Evolutionary conservation across 495 filamentous ascomycete species (phyloP), one percentile per base, ranked within the genome.

Genomic region (Annulohypoxylon bovei): DNA sequence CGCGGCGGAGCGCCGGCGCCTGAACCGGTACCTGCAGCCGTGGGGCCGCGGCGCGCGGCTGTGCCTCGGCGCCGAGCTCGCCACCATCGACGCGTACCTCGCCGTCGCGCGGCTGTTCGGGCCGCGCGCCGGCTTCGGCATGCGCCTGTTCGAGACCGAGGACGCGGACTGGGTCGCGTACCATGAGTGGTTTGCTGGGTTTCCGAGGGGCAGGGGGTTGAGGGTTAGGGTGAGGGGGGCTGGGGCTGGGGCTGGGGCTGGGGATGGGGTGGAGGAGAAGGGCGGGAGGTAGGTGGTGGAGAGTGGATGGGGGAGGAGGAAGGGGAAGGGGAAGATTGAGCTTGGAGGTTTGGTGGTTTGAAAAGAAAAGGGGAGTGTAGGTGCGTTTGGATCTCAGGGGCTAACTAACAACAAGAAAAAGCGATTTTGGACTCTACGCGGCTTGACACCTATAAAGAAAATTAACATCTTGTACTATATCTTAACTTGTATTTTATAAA

Each of bases 21-120:
- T 77, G 8, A 76, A 81, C n/a, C 75, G 74, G 62, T 81, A 80
- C 59, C 71, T 86, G n/a, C 72, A 84, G 14, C 74, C 84, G 2
- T 84, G 83, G 53, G 75, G 76, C 0, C 84, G 83, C 22, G 86
- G 86, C 0, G 76, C 57, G 6, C 62, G 83, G 28, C 68, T 68
- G 6, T 88, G 86, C 63, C 37, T 82, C 5, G 86, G 85, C 16
- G 81, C 78, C 62, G 82, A 81, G 44, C 74, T 88, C 25, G 85
- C 81, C 0, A 81, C 80, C 35, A 79, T 79, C 8, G 84, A 87
- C 64, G 68, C 83, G 56, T 81, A 83, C 57, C 76, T 83, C 5
- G 74, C 74, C 1, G 30, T 87, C 0, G 50, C 63, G n/a, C 66
- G 72, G 20, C 46, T 75, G 4, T 77, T 73, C 28, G 68, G 67